These are phyloP conservation scores for Acacia crassicarpa DNA, from an alignment of 306 rosid species.

Conservation along the genomic window DNA sequence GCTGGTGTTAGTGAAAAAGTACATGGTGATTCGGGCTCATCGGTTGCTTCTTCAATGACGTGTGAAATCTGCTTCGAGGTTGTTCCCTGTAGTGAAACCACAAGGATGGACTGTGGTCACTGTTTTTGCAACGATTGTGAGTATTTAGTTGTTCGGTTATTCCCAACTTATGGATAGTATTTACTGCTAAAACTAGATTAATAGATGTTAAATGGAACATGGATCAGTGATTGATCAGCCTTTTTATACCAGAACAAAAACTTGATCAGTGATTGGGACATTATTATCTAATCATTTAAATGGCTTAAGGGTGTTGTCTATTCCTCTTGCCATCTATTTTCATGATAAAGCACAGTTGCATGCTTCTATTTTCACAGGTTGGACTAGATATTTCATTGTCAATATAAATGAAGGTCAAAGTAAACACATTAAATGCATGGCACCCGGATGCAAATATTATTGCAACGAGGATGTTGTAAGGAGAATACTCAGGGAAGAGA, in stretches of 20 bases:
- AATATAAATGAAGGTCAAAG: conserved; percentile 97
- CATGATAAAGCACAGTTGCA: no score
- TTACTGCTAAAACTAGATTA: no score
- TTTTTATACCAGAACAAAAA: no score
- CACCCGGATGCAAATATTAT: conserved; percentile 82
- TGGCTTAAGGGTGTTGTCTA: no score
- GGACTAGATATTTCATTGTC: conserved; percentile 86
- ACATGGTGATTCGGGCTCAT: conserved; percentile 34
- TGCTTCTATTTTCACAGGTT: conserved; percentile 49
- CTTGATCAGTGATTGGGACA: no score
- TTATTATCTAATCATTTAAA: no score
- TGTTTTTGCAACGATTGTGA: conserved; percentile 88
- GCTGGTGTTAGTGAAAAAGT: conserved; percentile 79
- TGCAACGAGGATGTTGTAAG: conserved; percentile 84
- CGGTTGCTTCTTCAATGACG: conserved; percentile 36
- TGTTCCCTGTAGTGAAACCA: conserved; percentile 55
- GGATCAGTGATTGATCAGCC: no score
- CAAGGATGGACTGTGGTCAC: conserved; percentile 76
- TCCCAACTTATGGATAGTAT: no score
- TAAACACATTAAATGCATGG: conserved; percentile 89
- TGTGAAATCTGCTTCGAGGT: conserved; percentile 87
- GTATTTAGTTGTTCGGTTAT: conserved; percentile 15
- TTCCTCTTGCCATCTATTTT: no score
- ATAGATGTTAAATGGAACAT: no score
- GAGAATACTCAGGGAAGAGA: conserved; percentile 56